A percentile compares a stretch with the other conserved stretches of the same genome.
phyloP scores from a whole-genome alignment of 345 rosid genomes.

The Leavenworthia alabamica region DNA sequence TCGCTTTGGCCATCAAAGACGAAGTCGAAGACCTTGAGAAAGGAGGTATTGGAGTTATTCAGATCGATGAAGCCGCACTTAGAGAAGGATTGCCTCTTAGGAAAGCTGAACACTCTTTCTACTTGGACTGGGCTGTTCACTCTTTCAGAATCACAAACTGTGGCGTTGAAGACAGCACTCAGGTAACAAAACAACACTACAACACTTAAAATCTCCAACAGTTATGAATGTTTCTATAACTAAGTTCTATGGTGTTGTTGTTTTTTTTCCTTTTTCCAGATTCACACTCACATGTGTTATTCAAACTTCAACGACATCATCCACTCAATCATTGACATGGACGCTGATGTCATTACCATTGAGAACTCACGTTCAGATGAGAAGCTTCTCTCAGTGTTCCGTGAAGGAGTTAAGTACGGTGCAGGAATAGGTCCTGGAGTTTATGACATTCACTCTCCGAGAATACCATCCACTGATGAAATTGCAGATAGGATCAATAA shows the following conservation, averaged over 20 bases:
- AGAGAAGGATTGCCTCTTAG: conserved; percentile 96
- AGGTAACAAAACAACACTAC: conserved; percentile 40
- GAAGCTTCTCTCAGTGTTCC: conserved; percentile 95
- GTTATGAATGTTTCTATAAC: neutral
- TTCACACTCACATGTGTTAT: conserved; percentile 99
- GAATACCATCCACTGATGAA: conserved; percentile 89
- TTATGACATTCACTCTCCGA: conserved; percentile 92
- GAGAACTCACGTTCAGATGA: conserved; percentile 99
- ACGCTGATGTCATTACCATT: conserved; percentile 93
- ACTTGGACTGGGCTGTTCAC: conserved; percentile 99
- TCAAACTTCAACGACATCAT: conserved; percentile 97
- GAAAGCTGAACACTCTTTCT: conserved; percentile 96
- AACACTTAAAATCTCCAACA: neutral
- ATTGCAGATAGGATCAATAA: conserved; percentile 91
- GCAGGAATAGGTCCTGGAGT: conserved; percentile 98
- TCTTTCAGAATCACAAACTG: conserved; percentile 94
- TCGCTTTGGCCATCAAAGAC: conserved; percentile 94
- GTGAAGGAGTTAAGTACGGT: conserved; percentile 94
- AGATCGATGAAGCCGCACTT: conserved; percentile 98
- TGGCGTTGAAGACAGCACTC: conserved; percentile 84
- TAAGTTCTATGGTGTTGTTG: neutral
- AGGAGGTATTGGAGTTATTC: conserved; percentile 80
- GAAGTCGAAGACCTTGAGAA: conserved; percentile 98
- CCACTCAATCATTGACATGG: conserved; percentile 96
- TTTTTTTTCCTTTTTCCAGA: conserved; percentile 28